phyloP scores from a whole-genome alignment of 768 basidiomycete species.

The Postia placenta region DNA sequence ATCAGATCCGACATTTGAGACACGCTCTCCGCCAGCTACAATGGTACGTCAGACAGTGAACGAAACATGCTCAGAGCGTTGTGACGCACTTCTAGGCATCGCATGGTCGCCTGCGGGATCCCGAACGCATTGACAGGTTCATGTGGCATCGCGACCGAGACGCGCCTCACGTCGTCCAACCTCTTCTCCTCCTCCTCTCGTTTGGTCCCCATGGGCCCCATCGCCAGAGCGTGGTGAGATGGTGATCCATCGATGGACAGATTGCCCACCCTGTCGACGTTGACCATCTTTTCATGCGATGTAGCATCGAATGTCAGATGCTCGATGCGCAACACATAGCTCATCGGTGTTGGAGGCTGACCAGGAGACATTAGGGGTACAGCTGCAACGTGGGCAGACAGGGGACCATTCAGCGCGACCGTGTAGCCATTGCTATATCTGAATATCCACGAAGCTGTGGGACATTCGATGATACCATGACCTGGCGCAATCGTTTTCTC shows the following conservation, averaged over 20 bases:
- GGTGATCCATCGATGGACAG: constrained; percentile 38
- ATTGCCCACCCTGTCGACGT: constrained; percentile 57
- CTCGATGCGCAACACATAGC: constrained; percentile 55
- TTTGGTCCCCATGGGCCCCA: constrained; percentile 5
- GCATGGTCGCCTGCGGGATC: constrained; percentile 85
- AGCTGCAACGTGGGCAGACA: constrained; percentile 55
- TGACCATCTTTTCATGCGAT: constrained; percentile 66
- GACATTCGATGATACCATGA: constrained; percentile 49
- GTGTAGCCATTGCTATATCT: constrained; percentile 75
- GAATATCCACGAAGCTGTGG: constrained; percentile 75
- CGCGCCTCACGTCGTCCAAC: constrained; percentile 55
- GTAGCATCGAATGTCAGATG: constrained; percentile 70
- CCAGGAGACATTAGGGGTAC: constrained; percentile 19
- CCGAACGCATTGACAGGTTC: constrained; percentile 88
- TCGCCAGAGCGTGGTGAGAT: constrained; percentile 5
- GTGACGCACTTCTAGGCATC: constrained; percentile 67
- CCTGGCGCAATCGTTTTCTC: constrained; percentile 50
- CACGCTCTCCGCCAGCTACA: constrained; percentile 74
- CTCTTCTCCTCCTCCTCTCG: constrained; percentile 14
- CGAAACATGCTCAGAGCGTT: background rate
- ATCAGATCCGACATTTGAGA: constrained; percentile 77
- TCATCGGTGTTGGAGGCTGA: constrained; percentile 8
- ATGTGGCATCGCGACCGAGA: constrained; percentile 65
- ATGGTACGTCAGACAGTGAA: background rate
- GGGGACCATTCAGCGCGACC: constrained; percentile 68